phyloP scores from a whole-genome alignment of 129 eudicot genomes.

The Centrapalus pauciflorus region DNA sequence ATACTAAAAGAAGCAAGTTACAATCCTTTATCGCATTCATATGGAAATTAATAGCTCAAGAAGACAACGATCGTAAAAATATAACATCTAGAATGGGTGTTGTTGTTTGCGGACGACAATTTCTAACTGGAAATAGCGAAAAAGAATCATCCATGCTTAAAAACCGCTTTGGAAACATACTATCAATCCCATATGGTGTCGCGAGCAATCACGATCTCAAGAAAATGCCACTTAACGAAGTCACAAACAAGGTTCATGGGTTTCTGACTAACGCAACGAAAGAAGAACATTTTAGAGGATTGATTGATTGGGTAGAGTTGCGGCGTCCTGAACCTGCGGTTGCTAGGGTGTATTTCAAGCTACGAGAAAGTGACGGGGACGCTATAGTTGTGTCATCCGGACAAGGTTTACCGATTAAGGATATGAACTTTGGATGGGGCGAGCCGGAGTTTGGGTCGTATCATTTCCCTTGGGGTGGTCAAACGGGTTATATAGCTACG shows the following conservation, averaged over 20 bases:
- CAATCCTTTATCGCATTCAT: conserved; percentile 39
- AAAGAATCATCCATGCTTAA: conserved; percentile 7
- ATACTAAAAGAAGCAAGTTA: conserved; percentile 28
- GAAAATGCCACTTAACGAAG: conserved; percentile 17
- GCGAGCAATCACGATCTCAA: conserved; percentile 9
- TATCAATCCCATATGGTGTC: conserved; percentile 45
- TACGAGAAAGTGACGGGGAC: conserved; percentile 18
- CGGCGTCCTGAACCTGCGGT: conserved; percentile 41
- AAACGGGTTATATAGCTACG: conserved; percentile 63
- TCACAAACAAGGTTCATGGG: conserved; percentile 30
- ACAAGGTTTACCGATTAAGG: conserved; percentile 45
- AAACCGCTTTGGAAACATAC: conserved; percentile 47
- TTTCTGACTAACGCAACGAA: conserved; percentile 21
- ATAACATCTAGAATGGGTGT: conserved; percentile 40
- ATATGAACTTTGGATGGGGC: conserved; percentile 62
- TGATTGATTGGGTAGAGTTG: conserved; percentile 53
- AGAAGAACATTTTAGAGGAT: conserved; percentile 38
- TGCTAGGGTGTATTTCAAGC: conserved; percentile 29
- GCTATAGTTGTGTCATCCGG: conserved; percentile 73
- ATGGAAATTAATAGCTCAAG: conserved; percentile 41
- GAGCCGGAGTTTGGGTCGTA: conserved; percentile 56
- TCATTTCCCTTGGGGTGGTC: conserved; percentile 66
- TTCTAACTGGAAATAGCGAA: conserved; percentile 9
- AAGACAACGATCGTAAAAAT: not conserved
- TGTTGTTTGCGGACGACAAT: conserved; percentile 37